Evolutionary conservation across 345 rosid genomes (phyloP), one percentile per base, ranked within the genome.

Genomic region (Excoecaria cochinchinensis): DNA sequence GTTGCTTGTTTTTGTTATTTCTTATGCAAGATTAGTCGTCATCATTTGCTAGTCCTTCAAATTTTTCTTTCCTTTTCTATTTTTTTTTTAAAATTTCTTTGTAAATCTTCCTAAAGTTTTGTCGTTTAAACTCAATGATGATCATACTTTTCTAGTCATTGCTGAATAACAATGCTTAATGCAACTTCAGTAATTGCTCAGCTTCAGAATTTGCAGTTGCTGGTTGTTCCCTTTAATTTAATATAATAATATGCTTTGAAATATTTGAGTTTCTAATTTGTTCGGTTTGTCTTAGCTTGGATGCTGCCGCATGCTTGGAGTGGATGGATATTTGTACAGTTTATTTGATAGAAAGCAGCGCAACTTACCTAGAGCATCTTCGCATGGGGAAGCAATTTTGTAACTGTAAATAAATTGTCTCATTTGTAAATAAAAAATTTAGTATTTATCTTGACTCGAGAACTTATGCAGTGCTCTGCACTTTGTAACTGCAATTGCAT

Each of bases 261-360:
- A 36, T 50, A 22, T 55, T 56, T 52, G n/a, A 14, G 1, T 22
- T 51, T 53, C 22, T 39, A 5, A 12, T 57, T 46, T 19, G 22
- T 67, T 67, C 56, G 52, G 56, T 25, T 42, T 72, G 16, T 7
- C 36, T 6, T 36, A 60, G 74, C 13, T 15, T 51, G 6, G 62
- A 60, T 62, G 64, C 70, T 76, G 47, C 40, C 50, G 0, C 68
- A 31, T 75, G 22, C n/a, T 19, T 67, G 73, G 52, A 46, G 48
- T 64, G 62, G 63, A 55, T 39, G 68, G 42, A 76, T 48, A 58
- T 53, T 31, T 50, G 79, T 76, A 61, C 51, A 69, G 73, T 31
- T 6, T 10, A 57, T 50, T 58, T 17, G 61, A 19, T 8, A 15
- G 40, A 69, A 59, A 39, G 68, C 52, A 9, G 48, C 39, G 21